A percentile compares a stretch with the other conserved stretches of the same genome.
Conservation (phyloP, 192 early-diverging fungal species). For the Dissophora globulifera region DNA sequence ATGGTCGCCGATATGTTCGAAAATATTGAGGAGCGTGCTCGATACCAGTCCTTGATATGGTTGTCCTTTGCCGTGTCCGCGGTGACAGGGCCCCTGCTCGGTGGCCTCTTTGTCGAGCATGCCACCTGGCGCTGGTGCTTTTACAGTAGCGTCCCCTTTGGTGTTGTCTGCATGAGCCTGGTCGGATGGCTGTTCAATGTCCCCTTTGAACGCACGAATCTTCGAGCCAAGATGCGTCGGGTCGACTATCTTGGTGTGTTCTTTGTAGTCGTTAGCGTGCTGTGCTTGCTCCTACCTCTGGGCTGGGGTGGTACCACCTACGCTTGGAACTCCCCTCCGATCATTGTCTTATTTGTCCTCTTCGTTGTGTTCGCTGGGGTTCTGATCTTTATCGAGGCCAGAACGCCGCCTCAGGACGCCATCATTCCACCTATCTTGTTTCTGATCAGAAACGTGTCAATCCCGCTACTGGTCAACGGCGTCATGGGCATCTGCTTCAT, state of each 20-base stretch:
- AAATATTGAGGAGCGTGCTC: no score
- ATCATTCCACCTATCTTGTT: conserved; percentile 71
- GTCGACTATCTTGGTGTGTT: conserved; percentile 73
- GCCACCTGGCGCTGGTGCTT: conserved; percentile 67
- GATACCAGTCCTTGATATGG: no score
- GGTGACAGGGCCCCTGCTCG: conserved; percentile 74
- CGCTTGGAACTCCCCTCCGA: conserved; percentile 70
- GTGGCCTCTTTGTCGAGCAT: conserved; percentile 80
- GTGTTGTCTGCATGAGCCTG: conserved; percentile 38
- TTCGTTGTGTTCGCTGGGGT: conserved; percentile 56
- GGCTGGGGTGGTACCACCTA: conserved; percentile 76
- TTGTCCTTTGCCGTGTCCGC: no score
- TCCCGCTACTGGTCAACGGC: conserved; percentile 62
- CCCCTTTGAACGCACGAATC: conserved; percentile 58
- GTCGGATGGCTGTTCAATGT: conserved; percentile 66
- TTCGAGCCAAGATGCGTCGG: conserved; percentile 67
- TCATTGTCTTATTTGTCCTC: conserved; percentile 67
- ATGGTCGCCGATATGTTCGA: no score
- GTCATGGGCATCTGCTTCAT: conserved; percentile 69
- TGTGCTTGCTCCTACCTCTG: conserved; percentile 72
- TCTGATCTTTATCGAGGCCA: conserved; percentile 66
- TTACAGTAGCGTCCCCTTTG: no score
- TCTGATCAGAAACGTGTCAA: conserved; percentile 66
- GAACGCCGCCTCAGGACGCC: conserved; percentile 70
- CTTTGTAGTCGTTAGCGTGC: conserved; percentile 54